phyloP scores from a whole-genome alignment of 1,139 yeast genomes.

The Sugiyamaella novakii region DNA sequence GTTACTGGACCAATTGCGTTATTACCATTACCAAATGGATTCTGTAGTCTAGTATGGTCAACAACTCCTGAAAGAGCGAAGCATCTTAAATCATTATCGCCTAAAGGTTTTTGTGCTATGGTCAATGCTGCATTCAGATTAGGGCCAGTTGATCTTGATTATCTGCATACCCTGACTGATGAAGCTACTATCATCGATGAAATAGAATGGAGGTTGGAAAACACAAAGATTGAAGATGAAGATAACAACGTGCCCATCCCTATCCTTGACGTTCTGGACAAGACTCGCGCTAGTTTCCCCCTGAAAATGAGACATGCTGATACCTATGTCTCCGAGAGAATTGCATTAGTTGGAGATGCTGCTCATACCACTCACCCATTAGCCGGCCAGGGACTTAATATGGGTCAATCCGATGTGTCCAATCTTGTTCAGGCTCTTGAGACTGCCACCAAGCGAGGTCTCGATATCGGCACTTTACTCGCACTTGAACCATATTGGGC shows the following conservation, averaged over 20 bases:
- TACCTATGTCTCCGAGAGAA: conserved; percentile 75
- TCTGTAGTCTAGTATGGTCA: conserved; percentile 93
- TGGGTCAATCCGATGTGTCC: conserved; percentile 96
- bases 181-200: conserved; percentile 45
- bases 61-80: conserved; percentile 76
- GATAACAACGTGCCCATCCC: conserved; percentile 66
- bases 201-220: conserved; percentile 67
- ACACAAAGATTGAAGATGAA: conserved; percentile 45
- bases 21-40: conserved; percentile 81
- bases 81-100: conserved; percentile 58
- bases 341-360: conserved; percentile 95
- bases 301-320: conserved; percentile 88
- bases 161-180: conserved; percentile 57
- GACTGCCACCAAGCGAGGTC: conserved; percentile 69
- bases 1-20: conserved; percentile 93
- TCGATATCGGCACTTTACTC: conserved; percentile 83
- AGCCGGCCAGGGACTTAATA: conserved; percentile 97
- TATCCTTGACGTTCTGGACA: conserved; percentile 57
- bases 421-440: conserved; percentile 70
- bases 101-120: conserved; percentile 64
- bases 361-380: conserved; percentile 97
- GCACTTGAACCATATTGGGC: conserved; percentile 87
- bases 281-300: conserved; percentile 86
- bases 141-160: conserved; percentile 75
- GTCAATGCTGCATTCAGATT: conserved; percentile 86